Percentiles rank a stretch among this genome's conserved stretches.
phyloP scores from a whole-genome alignment of 768 basidiomycete genomes.

The Suillus brevipes region DNA sequence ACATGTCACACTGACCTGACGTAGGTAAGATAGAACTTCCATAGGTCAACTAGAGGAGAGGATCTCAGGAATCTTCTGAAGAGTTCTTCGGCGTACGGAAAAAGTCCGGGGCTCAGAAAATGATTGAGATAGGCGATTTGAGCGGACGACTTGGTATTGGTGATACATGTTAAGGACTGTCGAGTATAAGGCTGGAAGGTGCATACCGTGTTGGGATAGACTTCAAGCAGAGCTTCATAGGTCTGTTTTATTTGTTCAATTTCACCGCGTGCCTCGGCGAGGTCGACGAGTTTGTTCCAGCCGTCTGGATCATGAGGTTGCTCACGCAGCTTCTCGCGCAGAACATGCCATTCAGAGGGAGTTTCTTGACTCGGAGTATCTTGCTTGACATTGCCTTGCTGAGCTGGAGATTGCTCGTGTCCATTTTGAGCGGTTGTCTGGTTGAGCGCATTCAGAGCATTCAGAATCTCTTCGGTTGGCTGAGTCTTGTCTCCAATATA shows the following conservation, averaged over 20 bases:
- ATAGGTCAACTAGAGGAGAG: slow-evolving; percentile 86
- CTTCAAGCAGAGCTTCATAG: slow-evolving; percentile 79
- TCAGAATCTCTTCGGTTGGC: slow-evolving; percentile 39
- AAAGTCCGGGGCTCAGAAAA: slow-evolving; percentile 64
- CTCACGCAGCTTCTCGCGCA: slow-evolving; percentile 61
- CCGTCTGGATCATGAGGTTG: slow-evolving; percentile 74
- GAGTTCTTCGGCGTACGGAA: slow-evolving; percentile 79
- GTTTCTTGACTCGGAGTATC: slow-evolving; percentile 33
- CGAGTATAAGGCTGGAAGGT: slow-evolving; percentile 23
- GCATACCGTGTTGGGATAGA: slow-evolving; percentile 88
- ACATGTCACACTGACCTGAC: slow-evolving; percentile 63
- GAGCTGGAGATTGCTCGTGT: slow-evolving; percentile 23
- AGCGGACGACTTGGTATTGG: slow-evolving; percentile 60
- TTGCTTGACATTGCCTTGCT: slow-evolving; percentile 22
- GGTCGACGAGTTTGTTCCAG: slow-evolving; percentile 75
- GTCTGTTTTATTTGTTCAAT: slow-evolving; percentile 77
- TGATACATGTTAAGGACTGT: slow-evolving; percentile 20
- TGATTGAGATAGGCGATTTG: slow-evolving; percentile 86
- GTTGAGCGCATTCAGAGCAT: slow-evolving; percentile 36
- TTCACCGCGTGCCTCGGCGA: slow-evolving; percentile 77
- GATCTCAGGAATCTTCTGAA: slow-evolving; percentile 85
- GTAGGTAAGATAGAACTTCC: slow-evolving; percentile 92
- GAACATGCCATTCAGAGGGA: slow-evolving; percentile 65
- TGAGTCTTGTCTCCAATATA: slow-evolving; percentile 36
- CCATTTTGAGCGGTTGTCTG: slow-evolving; percentile 31